Percentiles rank a stretch among this genome's conserved stretches.
Evolutionary conservation across 2,329 filamentous ascomycete species (phyloP).

Genomic region (Trichoderma asperellum): DNA sequence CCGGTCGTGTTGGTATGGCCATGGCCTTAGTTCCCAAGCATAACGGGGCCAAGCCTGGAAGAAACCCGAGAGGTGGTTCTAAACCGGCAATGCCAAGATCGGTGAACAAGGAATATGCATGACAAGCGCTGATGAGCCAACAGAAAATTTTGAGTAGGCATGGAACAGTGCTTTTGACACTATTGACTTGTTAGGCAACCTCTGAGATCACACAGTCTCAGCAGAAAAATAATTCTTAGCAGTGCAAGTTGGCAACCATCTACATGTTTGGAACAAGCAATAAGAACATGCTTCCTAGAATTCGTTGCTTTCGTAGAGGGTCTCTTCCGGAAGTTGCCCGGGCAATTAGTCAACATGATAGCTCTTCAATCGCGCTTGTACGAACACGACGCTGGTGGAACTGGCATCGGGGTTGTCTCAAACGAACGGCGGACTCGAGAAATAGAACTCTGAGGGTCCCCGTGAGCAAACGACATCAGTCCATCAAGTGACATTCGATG

Average conservation of each 20-base stretch:
- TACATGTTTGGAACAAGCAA: neutral
- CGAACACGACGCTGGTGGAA: neutral
- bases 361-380: neutral
- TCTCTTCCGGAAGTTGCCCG: neutral
- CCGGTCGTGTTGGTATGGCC: neutral
- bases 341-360: neutral
- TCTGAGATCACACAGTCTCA: neutral
- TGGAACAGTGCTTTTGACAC: neutral
- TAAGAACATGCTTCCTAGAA: too few relatives aligned
- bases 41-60: neutral
- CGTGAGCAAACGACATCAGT: neutral
- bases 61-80: slow-evolving; percentile 5
- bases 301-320: neutral
- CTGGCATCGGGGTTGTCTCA: neutral
- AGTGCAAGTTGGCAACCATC: neutral
- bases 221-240: too few relatives aligned
- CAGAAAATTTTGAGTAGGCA: slow-evolving; percentile 1
- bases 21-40: neutral
- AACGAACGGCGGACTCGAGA: slow-evolving; percentile 7
- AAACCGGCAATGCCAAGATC: slow-evolving; percentile 4
- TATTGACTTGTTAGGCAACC: neutral
- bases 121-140: slow-evolving; percentile 18
- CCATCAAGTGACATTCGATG: neutral
- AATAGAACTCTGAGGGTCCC: neutral
- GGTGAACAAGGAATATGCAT: slow-evolving; percentile 14